These are phyloP conservation scores for Capsicum rhomboideum DNA, from an alignment of 257 asterid genomes.

Conservation along the genomic window DNA sequence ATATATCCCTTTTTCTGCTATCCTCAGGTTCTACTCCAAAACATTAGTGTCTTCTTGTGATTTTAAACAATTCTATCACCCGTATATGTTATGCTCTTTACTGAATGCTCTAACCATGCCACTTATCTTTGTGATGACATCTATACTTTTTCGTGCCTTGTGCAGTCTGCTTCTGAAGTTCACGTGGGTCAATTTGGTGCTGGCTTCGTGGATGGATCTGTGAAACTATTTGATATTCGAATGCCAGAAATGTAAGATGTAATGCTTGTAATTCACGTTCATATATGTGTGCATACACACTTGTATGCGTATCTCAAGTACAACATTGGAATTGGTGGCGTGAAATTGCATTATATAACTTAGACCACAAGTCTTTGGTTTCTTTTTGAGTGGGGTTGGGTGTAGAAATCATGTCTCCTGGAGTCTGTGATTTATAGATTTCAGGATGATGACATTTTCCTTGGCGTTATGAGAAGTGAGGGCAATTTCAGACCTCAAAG, in stretches of 20 bases:
- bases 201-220: constrained; percentile 86
- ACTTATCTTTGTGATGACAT: background rate
- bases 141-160: constrained; percentile 3
- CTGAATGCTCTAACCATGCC: background rate
- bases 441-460: background rate
- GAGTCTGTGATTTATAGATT: background rate
- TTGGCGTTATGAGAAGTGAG: background rate
- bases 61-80: background rate
- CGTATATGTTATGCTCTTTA: background rate
- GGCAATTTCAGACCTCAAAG: background rate
- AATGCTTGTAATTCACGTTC: background rate
- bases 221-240: constrained; percentile 66
- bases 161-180: constrained; percentile 85
- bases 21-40: background rate
- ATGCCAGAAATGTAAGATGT: constrained; percentile 73
- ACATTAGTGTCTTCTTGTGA: background rate
- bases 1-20: background rate
- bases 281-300: background rate
- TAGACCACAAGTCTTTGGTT: background rate
- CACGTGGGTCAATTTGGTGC: constrained; percentile 85
- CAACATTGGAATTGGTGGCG: background rate
- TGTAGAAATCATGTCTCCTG: background rate
- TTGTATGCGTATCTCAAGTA: background rate
- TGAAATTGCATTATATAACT: background rate
- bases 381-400: background rate